Evolutionary conservation across 164 flowering plant species (phyloP), one percentile per base, ranked within the genome.

Genomic region (Tetracentron sinense): DNA sequence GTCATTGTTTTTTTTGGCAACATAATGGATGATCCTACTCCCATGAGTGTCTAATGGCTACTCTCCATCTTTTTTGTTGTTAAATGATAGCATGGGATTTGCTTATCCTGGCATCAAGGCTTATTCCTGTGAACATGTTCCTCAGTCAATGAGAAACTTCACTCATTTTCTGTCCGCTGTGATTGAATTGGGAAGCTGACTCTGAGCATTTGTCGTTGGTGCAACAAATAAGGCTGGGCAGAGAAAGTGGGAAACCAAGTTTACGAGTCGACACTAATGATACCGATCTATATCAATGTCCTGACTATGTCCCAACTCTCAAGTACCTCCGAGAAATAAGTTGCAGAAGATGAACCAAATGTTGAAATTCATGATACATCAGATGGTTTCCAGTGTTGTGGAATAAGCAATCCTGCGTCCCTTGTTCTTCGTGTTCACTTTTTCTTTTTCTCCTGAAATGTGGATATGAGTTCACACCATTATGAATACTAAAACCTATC

Each of bases 151-250:
- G n/a, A n/a, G n/a, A n/a, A n/a, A n/a, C n/a, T n/a, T n/a, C n/a
- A n/a, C 71, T 67, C 35, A 71, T 21, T 29, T 64, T 5, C 72
- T 69, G 25, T 38, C 61, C 14, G 42, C 70, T 62, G 70, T 72
- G 53, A 33, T 65, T 20, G 75, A 71, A 17, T 21, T 44, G 2
- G 73, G 75, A 19, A 60, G 62, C 48, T 28, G 72, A 29, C 62
- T 66, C 8, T n/a, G n/a, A n/a, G n/a, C n/a, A n/a, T n/a, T n/a
- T n/a, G n/a, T 56, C 20, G 59, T 75, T 7, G 31, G 22, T 25
- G 51, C 26, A 21, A 25, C 47, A 19, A 58, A 49, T 21, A 64
- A 58, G n/a, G n/a, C n/a, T n/a, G 60, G 61, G 33, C 22, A 63
- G 69, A 42, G 35, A 28, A 46, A 46, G n/a, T 8, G 28, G 68